Evolutionary conservation across 1,284 basidiomycete genomes (phyloP), one percentile per base, ranked within the genome.

Genomic region (Boletellus dicymbophilus): DNA sequence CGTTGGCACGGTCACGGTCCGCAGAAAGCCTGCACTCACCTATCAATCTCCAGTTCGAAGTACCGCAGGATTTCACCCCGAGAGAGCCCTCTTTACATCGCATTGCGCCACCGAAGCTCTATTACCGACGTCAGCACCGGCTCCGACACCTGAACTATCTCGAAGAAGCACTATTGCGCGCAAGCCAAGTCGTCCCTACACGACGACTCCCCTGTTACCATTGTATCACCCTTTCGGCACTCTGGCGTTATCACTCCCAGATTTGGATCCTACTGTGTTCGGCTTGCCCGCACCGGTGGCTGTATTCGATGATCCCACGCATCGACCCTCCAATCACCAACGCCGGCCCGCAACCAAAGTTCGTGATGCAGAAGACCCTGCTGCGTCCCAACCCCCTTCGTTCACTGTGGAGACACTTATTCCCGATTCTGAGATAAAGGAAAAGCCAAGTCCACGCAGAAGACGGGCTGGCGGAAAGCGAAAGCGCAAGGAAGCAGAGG

Each of bases 161-260:
- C 51, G 49, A 31, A 46, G 46, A 28, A 46, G 44, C 25, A 20
- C 33, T 11, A 6, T 42, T 21, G 48, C 51, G 13, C 57, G 56
- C 39, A 60, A 62, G 44, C 56, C 58, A 49, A 58, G 62, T 36
- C 56, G 36, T 34, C 53, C 37, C 21, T 47, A 45, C 44, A 70
- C 73, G 62, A 58, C 65, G n/a, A 74, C 77, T 2, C 75, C 78
- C 1, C 73, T 77, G n/a, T 71, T 87, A 30, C 84, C 85, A 22
- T 70, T 89, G 34, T 88, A 89, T 62, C 85, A 88, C 60, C 85
- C 85, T 22, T 71, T 81, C 22, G 85, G 84, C 3, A 68, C 69
- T 8, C 73, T 88, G 37, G 85, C 86, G 37, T 73, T 79, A 58
- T 86, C 85, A 9, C 75, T 88, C 43, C 84, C 85, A 3, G 78